Conservation (phyloP, 139 green algal species). For the Micractinium sp. region DNA sequence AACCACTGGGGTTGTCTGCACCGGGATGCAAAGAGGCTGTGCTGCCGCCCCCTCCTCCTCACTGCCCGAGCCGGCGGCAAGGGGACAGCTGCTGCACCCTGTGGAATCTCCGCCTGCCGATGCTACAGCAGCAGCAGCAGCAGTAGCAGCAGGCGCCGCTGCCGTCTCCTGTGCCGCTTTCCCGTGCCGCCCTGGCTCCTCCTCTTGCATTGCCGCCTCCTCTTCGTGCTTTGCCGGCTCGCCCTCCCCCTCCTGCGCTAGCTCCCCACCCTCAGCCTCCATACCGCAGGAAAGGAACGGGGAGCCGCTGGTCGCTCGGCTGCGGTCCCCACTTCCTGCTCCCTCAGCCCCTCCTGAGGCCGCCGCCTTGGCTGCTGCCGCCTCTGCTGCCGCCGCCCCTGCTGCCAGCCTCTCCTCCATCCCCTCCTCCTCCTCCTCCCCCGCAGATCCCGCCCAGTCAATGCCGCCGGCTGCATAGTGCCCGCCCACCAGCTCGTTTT, state of each 20-base stretch:
- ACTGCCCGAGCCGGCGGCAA: too few relatives aligned
- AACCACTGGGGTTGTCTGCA: not conserved
- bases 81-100: too few relatives aligned
- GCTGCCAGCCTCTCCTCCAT: not conserved
- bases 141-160: not conserved
- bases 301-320: too few relatives aligned
- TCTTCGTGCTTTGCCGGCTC: not conserved
- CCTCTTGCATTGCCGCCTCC: not conserved
- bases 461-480: constrained; percentile 46
- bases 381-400: not conserved
- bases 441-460: not conserved
- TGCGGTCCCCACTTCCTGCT: not conserved
- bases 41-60: too few relatives aligned
- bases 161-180: not conserved
- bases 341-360: not conserved
- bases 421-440: not conserved
- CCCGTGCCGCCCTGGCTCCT: not conserved
- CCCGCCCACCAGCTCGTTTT: constrained; percentile 61
- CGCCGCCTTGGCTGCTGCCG: not conserved
- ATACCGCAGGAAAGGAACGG: too few relatives aligned
- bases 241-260: not conserved
- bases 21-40: too few relatives aligned
- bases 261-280: not conserved
- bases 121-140: too few relatives aligned
- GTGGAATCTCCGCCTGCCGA: too few relatives aligned